phyloP scores from a whole-genome alignment of 2,329 filamentous ascomycete species.

The Arthrobotrys iridis region DNA sequence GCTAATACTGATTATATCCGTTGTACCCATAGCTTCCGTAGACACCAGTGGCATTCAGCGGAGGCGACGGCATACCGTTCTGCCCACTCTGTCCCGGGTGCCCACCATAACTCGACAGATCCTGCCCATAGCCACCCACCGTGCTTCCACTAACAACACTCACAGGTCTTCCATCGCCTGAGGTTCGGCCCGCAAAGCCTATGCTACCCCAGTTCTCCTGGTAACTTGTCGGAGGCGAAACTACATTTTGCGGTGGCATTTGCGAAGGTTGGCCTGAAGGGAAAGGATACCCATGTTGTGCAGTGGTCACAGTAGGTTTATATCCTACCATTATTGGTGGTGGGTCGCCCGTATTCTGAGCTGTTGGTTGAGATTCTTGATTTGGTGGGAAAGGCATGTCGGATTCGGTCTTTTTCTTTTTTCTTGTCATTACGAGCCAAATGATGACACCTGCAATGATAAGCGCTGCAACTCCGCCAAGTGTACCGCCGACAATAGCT shows the following conservation, averaged over 20 bases:
- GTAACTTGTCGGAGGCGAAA: constrained; percentile 25
- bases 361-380: no score
- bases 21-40: constrained; percentile 34
- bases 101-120: constrained; percentile 24
- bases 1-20: constrained; percentile 32
- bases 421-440: constrained; percentile 11
- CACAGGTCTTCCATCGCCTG: constrained; percentile 10
- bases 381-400: constrained; percentile 34
- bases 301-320: not conserved
- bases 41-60: constrained; percentile 23
- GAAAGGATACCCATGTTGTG: constrained; percentile 7
- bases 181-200: not conserved
- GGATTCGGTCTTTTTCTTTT: not conserved
- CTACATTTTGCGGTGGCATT: not conserved
- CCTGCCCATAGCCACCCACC: not conserved
- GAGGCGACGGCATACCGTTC: not conserved
- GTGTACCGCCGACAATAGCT: constrained; percentile 35
- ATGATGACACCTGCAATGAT: not conserved
- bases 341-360: not conserved
- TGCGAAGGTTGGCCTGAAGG: not conserved
- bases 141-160: constrained; percentile 32
- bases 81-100: constrained; percentile 1
- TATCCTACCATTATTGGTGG: not conserved
- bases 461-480: constrained; percentile 23
- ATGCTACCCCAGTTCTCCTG: constrained; percentile 39